Evolutionary conservation across 2,329 filamentous ascomycete species (phyloP).

Genomic region (Plectosphaerella sp.): DNA sequence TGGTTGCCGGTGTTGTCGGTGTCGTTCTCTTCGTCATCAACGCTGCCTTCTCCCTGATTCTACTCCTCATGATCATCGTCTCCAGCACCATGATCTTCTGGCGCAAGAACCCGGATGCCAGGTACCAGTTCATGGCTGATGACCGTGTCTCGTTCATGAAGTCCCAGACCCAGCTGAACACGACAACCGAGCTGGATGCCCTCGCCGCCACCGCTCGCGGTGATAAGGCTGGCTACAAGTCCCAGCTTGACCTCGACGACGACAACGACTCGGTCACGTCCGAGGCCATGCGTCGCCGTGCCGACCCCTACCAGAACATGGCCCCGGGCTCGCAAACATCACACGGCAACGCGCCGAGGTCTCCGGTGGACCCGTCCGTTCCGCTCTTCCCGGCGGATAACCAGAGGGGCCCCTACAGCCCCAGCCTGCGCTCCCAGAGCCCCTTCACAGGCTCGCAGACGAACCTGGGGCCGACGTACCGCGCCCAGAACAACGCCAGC

Average conservation of each 20-base stretch:
- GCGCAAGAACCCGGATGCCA: constrained; percentile 88
- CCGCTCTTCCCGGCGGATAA: constrained; percentile 35
- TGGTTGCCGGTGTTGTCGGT: constrained; percentile 84
- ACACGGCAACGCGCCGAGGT: constrained; percentile 23
- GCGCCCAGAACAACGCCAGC: constrained; percentile 23
- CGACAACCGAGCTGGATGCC: constrained; percentile 83
- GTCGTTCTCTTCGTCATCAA: constrained; percentile 88
- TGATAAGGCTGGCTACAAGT: constrained; percentile 50
- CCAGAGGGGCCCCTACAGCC: constrained; percentile 26
- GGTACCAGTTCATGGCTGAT: constrained; percentile 95
- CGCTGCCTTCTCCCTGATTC: constrained; percentile 76
- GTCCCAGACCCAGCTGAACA: constrained; percentile 74
- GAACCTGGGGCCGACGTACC: constrained; percentile 24
- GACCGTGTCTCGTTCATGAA: constrained; percentile 98
- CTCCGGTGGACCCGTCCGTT: constrained; percentile 37
- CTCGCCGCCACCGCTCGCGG: constrained; percentile 84
- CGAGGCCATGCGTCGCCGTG: constrained; percentile 30
- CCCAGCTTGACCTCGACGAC: constrained; percentile 33
- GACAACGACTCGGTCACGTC: constrained; percentile 36
- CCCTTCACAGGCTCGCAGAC: constrained; percentile 25
- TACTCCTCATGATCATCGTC: constrained; percentile 73
- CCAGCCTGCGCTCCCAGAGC: constrained; percentile 29
- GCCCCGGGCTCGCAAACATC: constrained; percentile 16
- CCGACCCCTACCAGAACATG: constrained; percentile 25
- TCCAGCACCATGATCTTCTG: constrained; percentile 65